Evolutionary conservation across 495 filamentous ascomycete species (phyloP).

Genomic region (Aspergillus baeticus): DNA sequence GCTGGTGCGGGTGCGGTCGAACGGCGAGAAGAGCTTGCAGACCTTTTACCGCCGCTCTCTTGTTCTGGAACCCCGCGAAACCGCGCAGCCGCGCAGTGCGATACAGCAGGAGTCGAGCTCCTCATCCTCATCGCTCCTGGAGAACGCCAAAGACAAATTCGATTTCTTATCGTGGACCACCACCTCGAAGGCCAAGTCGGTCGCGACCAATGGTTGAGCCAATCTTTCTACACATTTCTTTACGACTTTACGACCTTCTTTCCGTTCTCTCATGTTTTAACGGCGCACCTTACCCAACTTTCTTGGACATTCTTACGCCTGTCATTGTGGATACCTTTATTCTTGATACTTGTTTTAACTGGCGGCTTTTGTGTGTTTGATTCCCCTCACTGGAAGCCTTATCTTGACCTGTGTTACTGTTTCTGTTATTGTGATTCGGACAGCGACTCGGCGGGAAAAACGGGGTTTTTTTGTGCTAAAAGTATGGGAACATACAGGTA

Average conservation of each 20-base stretch:
- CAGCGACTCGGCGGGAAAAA: conserved; percentile 6
- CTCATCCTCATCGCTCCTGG: conserved; percentile 42
- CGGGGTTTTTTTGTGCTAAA: conserved; percentile 3
- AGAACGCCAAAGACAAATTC: conserved; percentile 55
- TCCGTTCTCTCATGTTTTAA: conserved; percentile 14
- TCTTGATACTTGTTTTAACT: conserved; percentile 17
- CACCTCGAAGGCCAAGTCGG: conserved; percentile 47
- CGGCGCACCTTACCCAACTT: conserved; percentile 6
- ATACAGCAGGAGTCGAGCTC: conserved; percentile 37
- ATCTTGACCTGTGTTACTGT: conserved; percentile 14
- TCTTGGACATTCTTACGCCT: conserved; percentile 1
- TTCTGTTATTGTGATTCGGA: not conserved
- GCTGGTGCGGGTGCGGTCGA: conserved; percentile 75
- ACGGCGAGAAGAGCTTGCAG: conserved; percentile 76
- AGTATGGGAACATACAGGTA: conserved; percentile 12
- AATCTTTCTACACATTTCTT: conserved; percentile 6
- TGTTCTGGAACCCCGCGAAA: conserved; percentile 80
- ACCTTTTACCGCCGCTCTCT: conserved; percentile 82
- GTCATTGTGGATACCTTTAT: conserved; percentile 21
- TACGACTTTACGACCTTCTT: conserved; percentile 15
- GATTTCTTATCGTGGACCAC: conserved; percentile 57
- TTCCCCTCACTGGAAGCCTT: not conserved
- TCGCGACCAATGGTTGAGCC: conserved; percentile 43
- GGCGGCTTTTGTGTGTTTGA: not conserved
- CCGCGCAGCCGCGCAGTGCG: conserved; percentile 17